Evolutionary conservation across 768 basidiomycete genomes (phyloP), one percentile per base, ranked within the genome.

Genomic region (Podaxis pistillaris): DNA sequence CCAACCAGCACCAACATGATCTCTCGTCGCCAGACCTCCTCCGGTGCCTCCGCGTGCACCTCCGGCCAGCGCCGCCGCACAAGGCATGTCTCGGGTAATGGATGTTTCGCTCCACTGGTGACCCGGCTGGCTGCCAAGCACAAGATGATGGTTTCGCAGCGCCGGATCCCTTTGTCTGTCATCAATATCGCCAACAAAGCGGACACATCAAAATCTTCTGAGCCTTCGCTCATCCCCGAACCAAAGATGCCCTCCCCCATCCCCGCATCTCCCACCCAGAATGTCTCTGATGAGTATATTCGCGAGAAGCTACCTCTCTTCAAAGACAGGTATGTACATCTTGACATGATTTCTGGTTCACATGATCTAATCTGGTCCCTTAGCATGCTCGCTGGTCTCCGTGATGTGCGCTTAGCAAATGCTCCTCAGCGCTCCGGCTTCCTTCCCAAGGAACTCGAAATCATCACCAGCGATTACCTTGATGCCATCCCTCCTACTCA

Each of bases 401-500:
- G 59, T 33, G 40, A 60, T 46, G 37, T 60, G 22, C 59, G 59
- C 40, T 30, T 53, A n/a, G 36, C 40, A 17, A 53, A 38, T 40
- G 40, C 50, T 4, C 50, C 40, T 6, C 59, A 67, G 63, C 22
- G 58, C 64, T 26, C 63, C 54, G 40, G 54, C 57, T 36, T 59
- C 26, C 58, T 55, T 63, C 49, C 70, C 64, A 11, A 55, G 24
- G 71, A 72, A 62, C 64, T 73, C 13, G 57, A 72, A 28, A 68
- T 73, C 33, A 53, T 72, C 58, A 60, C 71, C 37, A 69, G 66
- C 60, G 68, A 72, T 12, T 44, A 37, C 38, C 52, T 64, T n/a
- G 47, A 63, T 7, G 63, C 65, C 3, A 65, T 74, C 56, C 65
- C 75, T 41, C 86, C 86, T 5, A 81, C 83, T 0, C 86, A 88